These are phyloP conservation scores for Colletotrichum theobromicola DNA, from an alignment of 2,329 filamentous ascomycete genomes.

Conservation along the genomic window DNA sequence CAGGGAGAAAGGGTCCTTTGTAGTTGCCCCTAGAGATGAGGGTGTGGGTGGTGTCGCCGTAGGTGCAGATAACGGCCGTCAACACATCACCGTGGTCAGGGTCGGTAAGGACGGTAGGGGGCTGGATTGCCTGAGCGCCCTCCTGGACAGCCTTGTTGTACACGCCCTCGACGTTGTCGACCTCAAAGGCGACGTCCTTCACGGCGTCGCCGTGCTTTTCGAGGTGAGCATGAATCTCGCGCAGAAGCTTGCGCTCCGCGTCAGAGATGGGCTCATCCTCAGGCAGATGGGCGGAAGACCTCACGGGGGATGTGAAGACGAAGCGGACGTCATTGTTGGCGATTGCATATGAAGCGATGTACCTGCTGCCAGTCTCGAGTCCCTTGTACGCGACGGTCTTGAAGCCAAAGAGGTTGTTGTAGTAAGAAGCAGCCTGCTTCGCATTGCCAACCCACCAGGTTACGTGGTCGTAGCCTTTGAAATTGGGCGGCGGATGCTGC, in stretches of 20 bases:
- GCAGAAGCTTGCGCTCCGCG: conserved; percentile 69
- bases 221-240: conserved; percentile 81
- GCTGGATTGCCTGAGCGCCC: conserved; percentile 66
- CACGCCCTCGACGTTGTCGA: conserved; percentile 84
- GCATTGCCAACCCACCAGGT: conserved; percentile 98
- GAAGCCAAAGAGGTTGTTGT: conserved; percentile 88
- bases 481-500: conserved; percentile 57
- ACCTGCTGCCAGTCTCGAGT: conserved; percentile 84
- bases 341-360: conserved; percentile 84
- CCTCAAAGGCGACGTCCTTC: conserved; percentile 94
- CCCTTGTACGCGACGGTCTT: conserved; percentile 81
- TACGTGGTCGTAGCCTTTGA: conserved; percentile 89
- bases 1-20: conserved; percentile 80
- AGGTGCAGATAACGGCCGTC: conserved; percentile 84
- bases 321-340: conserved; percentile 79
- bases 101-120: conserved; percentile 61
- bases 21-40: conserved; percentile 77
- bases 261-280: conserved; percentile 65
- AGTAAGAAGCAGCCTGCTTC: conserved; percentile 91
- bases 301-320: conserved; percentile 82
- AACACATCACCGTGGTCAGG: conserved; percentile 70
- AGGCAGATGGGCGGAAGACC: conserved; percentile 61
- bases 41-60: conserved; percentile 95
- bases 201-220: conserved; percentile 91
- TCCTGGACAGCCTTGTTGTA: conserved; percentile 74